A percentile compares a stretch with the other conserved stretches of the same genome.
These are phyloP conservation scores for Fusarium metavorans DNA, from an alignment of 2,329 filamentous ascomycete genomes.

Conservation along the genomic window DNA sequence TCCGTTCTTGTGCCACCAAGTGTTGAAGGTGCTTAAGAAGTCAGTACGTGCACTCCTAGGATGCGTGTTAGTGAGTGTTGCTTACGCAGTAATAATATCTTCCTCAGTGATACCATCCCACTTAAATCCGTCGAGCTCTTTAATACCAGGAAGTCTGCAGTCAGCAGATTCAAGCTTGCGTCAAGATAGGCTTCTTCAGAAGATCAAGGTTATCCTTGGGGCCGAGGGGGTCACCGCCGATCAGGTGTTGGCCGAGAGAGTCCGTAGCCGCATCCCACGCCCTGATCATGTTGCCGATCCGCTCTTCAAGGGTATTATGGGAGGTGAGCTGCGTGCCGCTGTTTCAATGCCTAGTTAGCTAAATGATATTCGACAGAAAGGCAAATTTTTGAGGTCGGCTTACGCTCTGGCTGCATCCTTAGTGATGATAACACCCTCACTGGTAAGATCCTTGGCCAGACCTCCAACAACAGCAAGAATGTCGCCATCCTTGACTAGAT, in stretches of 20 bases:
- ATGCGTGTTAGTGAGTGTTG: neutral
- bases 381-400: too few relatives aligned
- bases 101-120: conserved; percentile 10
- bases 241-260: conserved; percentile 2
- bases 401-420: conserved; percentile 2
- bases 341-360: too few relatives aligned
- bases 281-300: conserved; percentile 4
- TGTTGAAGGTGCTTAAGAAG: conserved; percentile 1
- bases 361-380: too few relatives aligned
- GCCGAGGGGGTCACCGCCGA: conserved; percentile 3
- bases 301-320: conserved; percentile 4
- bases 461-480: neutral
- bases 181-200: neutral
- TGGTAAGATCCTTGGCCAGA: conserved; percentile 5
- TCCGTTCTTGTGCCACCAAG: neutral
- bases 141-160: neutral
- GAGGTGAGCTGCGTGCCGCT: neutral
- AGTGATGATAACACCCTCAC: neutral
- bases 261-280: conserved; percentile 1
- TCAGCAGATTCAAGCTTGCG: neutral
- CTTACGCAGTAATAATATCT: conserved; percentile 3
- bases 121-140: conserved; percentile 6
- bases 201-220: conserved; percentile 10
- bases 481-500: neutral
- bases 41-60: neutral